Conservation (phyloP, 164 flowering plant species). For the Vitis labrusca region DNA sequence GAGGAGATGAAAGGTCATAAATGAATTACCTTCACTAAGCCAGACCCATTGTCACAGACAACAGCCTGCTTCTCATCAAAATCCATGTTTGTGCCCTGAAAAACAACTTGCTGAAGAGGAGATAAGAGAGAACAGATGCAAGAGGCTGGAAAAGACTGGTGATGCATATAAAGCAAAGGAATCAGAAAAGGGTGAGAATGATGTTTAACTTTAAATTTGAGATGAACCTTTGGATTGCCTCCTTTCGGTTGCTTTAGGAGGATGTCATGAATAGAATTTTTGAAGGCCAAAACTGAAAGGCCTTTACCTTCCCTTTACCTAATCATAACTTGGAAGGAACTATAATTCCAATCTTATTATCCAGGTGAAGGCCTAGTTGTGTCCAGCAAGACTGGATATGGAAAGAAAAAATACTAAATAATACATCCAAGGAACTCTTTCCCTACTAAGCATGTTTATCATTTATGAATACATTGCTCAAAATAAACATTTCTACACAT, state of each 20-base stretch:
- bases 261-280: slow-evolving; percentile 1
- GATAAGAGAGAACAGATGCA: background rate
- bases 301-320: background rate
- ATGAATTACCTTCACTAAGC: background rate
- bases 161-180: background rate
- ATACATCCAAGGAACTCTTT: no score
- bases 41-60: slow-evolving; percentile 22
- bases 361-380: no score
- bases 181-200: background rate
- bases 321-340: no score
- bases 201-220: background rate
- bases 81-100: slow-evolving; percentile 8
- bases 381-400: no score
- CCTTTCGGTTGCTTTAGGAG: slow-evolving; percentile 19
- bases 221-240: slow-evolving; percentile 9
- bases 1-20: no score
- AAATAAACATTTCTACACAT: no score
- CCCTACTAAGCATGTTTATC: no score
- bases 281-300: background rate
- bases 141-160: background rate
- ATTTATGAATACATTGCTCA: no score
- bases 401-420: no score
- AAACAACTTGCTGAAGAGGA: no score
- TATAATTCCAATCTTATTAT: no score
- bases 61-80: slow-evolving; percentile 5